These are phyloP conservation scores for Calcarisporium arbuscula DNA, from an alignment of 2,329 filamentous ascomycete species.

Conservation along the genomic window DNA sequence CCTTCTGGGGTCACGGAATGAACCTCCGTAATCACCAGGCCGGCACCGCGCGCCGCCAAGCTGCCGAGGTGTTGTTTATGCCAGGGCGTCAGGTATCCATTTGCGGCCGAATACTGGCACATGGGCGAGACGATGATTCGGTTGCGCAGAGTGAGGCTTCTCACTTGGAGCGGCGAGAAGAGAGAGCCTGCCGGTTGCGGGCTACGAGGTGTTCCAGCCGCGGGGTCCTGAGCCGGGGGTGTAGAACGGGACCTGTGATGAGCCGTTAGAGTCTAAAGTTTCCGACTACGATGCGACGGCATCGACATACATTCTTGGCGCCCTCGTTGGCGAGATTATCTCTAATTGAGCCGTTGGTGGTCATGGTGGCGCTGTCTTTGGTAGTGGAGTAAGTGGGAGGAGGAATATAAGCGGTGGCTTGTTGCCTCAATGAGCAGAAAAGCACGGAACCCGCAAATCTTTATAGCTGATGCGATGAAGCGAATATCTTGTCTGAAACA, in stretches of 20 bases:
- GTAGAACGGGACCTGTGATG: constrained; percentile 43
- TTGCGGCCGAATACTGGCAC: constrained; percentile 39
- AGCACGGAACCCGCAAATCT: too few relatives aligned
- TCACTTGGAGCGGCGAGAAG: constrained; percentile 40
- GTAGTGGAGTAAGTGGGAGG: too few relatives aligned
- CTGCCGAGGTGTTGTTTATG: constrained; percentile 68
- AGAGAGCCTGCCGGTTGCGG: constrained; percentile 41
- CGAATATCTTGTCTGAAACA: too few relatives aligned
- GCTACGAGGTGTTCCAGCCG: constrained; percentile 34
- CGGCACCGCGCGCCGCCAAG: constrained; percentile 64
- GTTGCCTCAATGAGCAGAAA: too few relatives aligned
- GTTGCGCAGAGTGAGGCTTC: constrained; percentile 37
- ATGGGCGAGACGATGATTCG: constrained; percentile 40
- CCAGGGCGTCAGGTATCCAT: constrained; percentile 62
- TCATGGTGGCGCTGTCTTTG: too few relatives aligned
- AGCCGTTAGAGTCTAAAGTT: too few relatives aligned
- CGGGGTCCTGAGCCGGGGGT: constrained; percentile 40
- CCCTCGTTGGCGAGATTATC: too few relatives aligned
- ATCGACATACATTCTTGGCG: too few relatives aligned
- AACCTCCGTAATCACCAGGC: constrained; percentile 62
- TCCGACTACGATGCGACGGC: too few relatives aligned
- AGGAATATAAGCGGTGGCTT: too few relatives aligned
- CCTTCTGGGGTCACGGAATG: constrained; percentile 62
- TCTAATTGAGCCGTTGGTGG: too few relatives aligned
- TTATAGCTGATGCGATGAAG: too few relatives aligned